Conservation (phyloP, 163 green algal genomes). For the Trebouxia gelatinosa region DNA sequence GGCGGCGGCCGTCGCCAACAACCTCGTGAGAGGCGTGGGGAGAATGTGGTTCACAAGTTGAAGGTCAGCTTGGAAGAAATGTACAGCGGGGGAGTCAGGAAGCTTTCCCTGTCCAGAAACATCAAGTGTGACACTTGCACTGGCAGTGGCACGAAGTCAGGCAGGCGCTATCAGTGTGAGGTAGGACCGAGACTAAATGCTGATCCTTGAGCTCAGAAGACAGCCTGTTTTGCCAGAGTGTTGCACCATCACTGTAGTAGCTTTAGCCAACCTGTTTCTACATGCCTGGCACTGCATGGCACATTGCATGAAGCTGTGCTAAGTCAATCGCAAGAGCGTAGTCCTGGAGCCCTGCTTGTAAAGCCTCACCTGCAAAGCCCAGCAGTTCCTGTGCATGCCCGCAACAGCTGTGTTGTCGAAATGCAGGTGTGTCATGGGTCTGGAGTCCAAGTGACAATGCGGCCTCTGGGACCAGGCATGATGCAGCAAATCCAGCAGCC, state of each 20-base stretch:
- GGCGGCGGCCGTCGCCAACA: conserved; percentile 51
- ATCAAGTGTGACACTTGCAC: conserved; percentile 81
- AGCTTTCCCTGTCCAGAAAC: conserved; percentile 83
- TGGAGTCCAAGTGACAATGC: conserved; percentile 61
- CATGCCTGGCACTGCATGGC: too few species aligned
- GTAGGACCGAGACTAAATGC: conserved; percentile 29
- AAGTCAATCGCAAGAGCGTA: too few species aligned
- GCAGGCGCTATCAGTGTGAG: conserved; percentile 75
- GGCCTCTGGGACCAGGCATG: conserved; percentile 89
- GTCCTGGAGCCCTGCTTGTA: too few species aligned
- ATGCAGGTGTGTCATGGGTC: conserved; percentile 41
- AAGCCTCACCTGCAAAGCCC: too few species aligned
- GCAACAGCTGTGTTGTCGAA: too few species aligned
- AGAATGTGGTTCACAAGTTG: conserved; percentile 93
- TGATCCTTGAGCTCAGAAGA: too few species aligned
- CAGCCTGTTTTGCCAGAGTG: too few species aligned
- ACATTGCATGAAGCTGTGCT: too few species aligned
- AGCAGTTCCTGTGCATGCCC: too few species aligned
- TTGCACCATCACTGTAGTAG: too few species aligned
- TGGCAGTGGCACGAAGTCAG: conserved; percentile 81
- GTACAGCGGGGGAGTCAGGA: conserved; percentile 90
- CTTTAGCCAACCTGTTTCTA: too few species aligned
- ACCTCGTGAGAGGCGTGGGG: conserved; percentile 72
- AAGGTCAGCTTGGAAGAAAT: conserved; percentile 91
- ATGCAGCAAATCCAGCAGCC: conserved; percentile 93